phyloP scores from a whole-genome alignment of 768 basidiomycete genomes.

The Suillus occidentalis region DNA sequence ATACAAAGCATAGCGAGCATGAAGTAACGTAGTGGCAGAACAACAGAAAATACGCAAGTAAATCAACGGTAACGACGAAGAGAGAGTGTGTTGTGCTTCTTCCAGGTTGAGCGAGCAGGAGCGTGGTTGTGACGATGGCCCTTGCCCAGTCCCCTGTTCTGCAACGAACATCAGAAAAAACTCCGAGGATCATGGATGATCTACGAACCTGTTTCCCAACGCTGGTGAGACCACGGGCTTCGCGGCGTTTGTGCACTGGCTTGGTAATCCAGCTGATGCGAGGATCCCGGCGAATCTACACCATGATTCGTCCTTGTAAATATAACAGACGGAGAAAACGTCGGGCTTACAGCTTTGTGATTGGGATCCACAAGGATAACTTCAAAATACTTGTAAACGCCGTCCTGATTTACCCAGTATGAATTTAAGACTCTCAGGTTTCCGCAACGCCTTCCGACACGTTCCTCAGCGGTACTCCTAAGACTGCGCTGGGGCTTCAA shows the following conservation, averaged over 20 bases:
- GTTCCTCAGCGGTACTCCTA: constrained; percentile 94
- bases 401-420: constrained; percentile 99
- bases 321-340: not conserved
- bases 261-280: constrained; percentile 99
- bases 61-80: constrained; percentile 81
- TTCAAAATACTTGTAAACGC: constrained; percentile 99
- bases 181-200: not conserved
- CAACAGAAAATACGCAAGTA: not conserved
- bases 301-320: constrained; percentile 15
- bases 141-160: constrained; percentile 98
- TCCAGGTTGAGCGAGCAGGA: constrained; percentile 90
- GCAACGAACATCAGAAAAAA: constrained; percentile 10
- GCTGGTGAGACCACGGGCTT: constrained; percentile 95
- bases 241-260: constrained; percentile 98
- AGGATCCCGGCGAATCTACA: constrained; percentile 88
- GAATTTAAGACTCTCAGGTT: constrained; percentile 97
- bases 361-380: constrained; percentile 96
- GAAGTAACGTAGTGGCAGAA: constrained; percentile 17
- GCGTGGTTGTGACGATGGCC: constrained; percentile 93
- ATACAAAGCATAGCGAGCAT: constrained; percentile 31
- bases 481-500: constrained; percentile 96
- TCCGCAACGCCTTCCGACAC: constrained; percentile 94
- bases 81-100: constrained; percentile 97
- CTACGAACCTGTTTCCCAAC: constrained; percentile 88
- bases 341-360: constrained; percentile 81